Base-by-base conservation (phyloP, 2,329 filamentous ascomycete genomes). In the Alternaria dauci region DNA sequence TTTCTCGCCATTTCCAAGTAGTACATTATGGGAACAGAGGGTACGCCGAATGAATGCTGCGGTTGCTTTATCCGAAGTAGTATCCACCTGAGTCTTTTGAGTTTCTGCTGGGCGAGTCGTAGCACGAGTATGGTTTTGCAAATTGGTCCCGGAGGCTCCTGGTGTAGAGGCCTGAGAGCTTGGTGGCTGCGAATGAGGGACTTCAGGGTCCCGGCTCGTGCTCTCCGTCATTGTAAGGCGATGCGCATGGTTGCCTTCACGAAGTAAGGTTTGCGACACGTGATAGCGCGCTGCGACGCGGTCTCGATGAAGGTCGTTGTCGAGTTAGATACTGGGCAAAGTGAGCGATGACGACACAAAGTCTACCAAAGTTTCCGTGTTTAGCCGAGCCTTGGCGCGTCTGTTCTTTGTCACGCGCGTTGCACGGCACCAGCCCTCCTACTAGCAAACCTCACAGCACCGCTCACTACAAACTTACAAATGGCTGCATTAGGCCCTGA, bases 1-100 rank as follows among this genome's bases (percentile, higher is more conserved):
- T 47, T 84, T 81, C 57, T 89, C 85, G 46, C 78, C 80, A 59
- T 81, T 79, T 41, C 81, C 81, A 61, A 84, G 78, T 23, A 79
- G 71, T 43, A 79, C 73, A 65, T 82, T 78, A 67, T 92, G 89
- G n/a, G 91, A 86, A 77, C 92, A 97, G 48, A 98, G 87, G 38
- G 90, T 89, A 51, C 93, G 90, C 61, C 93, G 91, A 79, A 97
- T 92, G 67, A 97, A 87, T 63, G 89, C 86, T 26, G 88, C 81
- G 0, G 93, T 96, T n/a, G 91, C 89, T 73, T 88, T 90, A 75
- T 97, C 91, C 38, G 91, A 92, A 63, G 89, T 84, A 52, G 77
- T 81, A 73, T 68, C 74, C 51, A 58, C 59, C 46, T 34, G 76
- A 71, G 58, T 72, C 55, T 68, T 74, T 41, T 67, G 64, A 34